Evolutionary conservation across 768 basidiomycete species (phyloP).

Genomic region (Tulasnella sp.): DNA sequence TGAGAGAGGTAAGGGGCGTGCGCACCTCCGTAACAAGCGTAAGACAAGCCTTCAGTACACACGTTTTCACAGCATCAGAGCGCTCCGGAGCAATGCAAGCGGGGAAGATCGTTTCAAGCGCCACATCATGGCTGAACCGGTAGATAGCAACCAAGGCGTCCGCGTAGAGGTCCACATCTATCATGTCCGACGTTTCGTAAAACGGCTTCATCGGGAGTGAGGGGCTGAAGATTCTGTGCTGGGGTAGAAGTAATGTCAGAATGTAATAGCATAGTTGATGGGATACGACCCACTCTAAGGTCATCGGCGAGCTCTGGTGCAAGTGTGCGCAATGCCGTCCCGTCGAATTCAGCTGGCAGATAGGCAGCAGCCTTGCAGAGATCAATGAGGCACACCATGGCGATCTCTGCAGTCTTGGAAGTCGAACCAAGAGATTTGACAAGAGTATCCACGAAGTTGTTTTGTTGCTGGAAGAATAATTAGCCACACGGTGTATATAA

Average conservation of each 20-base stretch:
- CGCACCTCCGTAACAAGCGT: constrained; percentile 55
- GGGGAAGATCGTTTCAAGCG: constrained; percentile 46
- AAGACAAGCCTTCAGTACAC: constrained; percentile 59
- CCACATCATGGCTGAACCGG: constrained; percentile 53
- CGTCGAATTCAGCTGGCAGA: constrained; percentile 40
- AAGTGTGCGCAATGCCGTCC: constrained; percentile 45
- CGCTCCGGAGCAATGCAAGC: constrained; percentile 62
- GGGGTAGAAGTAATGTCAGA: constrained; percentile 20
- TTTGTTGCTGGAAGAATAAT: constrained; percentile 31
- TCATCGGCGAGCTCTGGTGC: constrained; percentile 68
- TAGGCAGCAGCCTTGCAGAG: constrained; percentile 58
- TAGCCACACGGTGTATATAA: neutral
- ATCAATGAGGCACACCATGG: constrained; percentile 62
- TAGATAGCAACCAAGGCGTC: constrained; percentile 63
- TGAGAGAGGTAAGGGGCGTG: neutral
- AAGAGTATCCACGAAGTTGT: constrained; percentile 25
- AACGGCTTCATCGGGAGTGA: constrained; percentile 36
- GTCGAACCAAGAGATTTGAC: constrained; percentile 39
- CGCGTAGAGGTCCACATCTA: constrained; percentile 62
- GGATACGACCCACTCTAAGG: constrained; percentile 43
- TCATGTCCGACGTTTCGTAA: constrained; percentile 58
- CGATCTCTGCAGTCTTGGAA: constrained; percentile 52
- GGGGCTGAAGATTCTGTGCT: constrained; percentile 26
- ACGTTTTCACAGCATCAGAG: constrained; percentile 69
- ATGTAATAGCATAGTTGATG: constrained; percentile 20